Conservation (phyloP, 371 early-diverging fungal species). For the Rhizopus delemar region DNA sequence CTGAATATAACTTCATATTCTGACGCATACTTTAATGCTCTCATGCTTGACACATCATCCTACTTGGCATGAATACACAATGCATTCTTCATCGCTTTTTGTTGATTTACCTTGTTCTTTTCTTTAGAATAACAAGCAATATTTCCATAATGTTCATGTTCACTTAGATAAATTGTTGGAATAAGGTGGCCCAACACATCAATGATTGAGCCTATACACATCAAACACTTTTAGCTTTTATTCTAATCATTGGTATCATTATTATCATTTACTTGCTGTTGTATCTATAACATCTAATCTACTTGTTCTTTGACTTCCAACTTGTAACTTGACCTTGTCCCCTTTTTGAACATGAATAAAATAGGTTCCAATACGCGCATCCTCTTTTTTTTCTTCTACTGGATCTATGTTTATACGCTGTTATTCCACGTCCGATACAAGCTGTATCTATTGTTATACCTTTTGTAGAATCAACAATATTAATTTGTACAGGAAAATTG, state of each 20-base stretch:
- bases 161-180: conserved; percentile 20
- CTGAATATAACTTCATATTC: conserved; percentile 79
- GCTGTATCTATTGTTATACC: neutral
- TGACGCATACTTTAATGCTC: conserved; percentile 73
- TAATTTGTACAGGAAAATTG: conserved; percentile 18
- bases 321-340: conserved; percentile 12
- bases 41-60: conserved; percentile 64
- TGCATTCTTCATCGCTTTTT: conserved; percentile 2
- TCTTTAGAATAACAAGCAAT: conserved; percentile 23
- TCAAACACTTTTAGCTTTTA: neutral
- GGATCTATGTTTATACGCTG: neutral
- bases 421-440: neutral
- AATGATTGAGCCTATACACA: conserved; percentile 7
- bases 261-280: neutral
- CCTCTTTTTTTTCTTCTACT: conserved; percentile 2
- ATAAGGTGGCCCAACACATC: conserved; percentile 13
- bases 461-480: neutral
- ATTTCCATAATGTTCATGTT: conserved; percentile 14
- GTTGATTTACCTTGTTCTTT: conserved; percentile 21
- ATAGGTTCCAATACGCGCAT: conserved; percentile 31
- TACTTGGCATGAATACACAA: conserved; percentile 7
- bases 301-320: conserved; percentile 33
- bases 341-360: conserved; percentile 21
- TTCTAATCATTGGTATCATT: neutral
- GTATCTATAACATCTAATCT: conserved; percentile 17